Evolutionary conservation across 495 filamentous ascomycete species (phyloP).

Genomic region (Penicillium ochrochloron): DNA sequence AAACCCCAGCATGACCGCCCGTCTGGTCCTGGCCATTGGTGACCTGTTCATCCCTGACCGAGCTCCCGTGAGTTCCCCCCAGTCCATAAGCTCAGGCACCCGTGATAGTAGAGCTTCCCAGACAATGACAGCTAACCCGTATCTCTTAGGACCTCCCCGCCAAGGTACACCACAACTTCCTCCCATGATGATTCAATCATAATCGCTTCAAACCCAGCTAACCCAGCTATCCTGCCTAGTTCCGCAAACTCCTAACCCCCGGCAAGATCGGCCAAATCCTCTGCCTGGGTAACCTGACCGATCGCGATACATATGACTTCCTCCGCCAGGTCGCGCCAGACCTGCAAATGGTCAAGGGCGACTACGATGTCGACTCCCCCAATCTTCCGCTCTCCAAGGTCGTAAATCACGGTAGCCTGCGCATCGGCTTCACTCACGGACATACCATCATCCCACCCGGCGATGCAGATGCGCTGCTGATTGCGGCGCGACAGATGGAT

Average conservation of each 20-base stretch:
- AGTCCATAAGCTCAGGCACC: slow-evolving; percentile 52
- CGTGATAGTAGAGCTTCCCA: slow-evolving; percentile 47
- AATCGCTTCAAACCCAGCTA: not conserved
- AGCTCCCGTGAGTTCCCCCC: slow-evolving; percentile 65
- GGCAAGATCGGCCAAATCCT: slow-evolving; percentile 98
- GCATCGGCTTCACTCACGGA: slow-evolving; percentile 96
- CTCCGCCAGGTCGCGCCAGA: slow-evolving; percentile 90
- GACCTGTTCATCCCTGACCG: slow-evolving; percentile 98
- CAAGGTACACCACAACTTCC: slow-evolving; percentile 63
- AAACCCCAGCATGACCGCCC: slow-evolving; percentile 67
- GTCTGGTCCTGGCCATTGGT: slow-evolving; percentile 88
- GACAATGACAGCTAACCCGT: slow-evolving; percentile 28
- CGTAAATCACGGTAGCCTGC: slow-evolving; percentile 88
- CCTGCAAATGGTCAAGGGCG: slow-evolving; percentile 92
- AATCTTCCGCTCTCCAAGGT: slow-evolving; percentile 91
- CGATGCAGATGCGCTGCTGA: slow-evolving; percentile 88
- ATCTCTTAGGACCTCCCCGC: slow-evolving; percentile 76
- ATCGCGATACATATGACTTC: slow-evolving; percentile 92
- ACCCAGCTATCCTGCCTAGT: slow-evolving; percentile 56
- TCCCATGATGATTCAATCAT: not conserved
- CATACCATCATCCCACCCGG: slow-evolving; percentile 91
- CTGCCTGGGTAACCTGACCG: slow-evolving; percentile 95
- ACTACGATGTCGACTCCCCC: slow-evolving; percentile 90
- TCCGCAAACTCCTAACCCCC: slow-evolving; percentile 96
- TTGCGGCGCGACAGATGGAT: slow-evolving; percentile 93